These are phyloP conservation scores for Citeromyces nyonsensis DNA, from an alignment of 805 yeast species.

Conservation along the genomic window DNA sequence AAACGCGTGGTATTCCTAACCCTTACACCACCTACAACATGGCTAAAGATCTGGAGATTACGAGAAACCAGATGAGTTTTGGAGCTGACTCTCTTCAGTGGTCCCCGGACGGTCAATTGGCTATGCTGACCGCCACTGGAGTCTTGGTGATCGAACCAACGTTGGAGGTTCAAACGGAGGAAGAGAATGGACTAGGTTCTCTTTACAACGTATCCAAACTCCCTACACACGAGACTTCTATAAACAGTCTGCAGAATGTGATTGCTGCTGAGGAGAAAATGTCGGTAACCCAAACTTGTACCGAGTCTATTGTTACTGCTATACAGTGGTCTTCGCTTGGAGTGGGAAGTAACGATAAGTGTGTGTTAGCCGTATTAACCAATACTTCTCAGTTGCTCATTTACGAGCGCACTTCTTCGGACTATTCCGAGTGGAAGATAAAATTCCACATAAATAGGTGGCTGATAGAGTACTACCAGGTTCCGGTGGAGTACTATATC, in stretches of 20 bases:
- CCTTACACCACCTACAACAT: neutral
- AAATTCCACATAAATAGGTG: constrained; percentile 5
- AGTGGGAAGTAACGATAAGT: constrained; percentile 4
- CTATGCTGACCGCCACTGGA: constrained; percentile 1
- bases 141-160: neutral
- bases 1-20: too few species aligned
- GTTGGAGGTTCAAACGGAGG: neutral
- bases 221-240: too few species aligned
- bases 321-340: constrained; percentile 10
- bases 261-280: constrained; percentile 6
- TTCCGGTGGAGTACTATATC: constrained; percentile 6
- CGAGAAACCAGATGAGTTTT: constrained; percentile 1
- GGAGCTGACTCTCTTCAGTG: constrained; percentile 4
- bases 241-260: neutral
- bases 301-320: constrained; percentile 5
- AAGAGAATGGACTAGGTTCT: constrained; percentile 1
- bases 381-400: constrained; percentile 8
- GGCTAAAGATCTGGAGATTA: constrained; percentile 3
- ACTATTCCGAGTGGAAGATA: constrained; percentile 7
- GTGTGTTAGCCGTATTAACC: constrained; percentile 7
- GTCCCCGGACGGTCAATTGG: constrained; percentile 1
- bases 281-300: neutral
- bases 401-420: constrained; percentile 3
- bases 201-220: too few species aligned
- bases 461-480: constrained; percentile 3